phyloP scores from a whole-genome alignment of 768 basidiomycete species.

The Phylloporus sp. region DNA sequence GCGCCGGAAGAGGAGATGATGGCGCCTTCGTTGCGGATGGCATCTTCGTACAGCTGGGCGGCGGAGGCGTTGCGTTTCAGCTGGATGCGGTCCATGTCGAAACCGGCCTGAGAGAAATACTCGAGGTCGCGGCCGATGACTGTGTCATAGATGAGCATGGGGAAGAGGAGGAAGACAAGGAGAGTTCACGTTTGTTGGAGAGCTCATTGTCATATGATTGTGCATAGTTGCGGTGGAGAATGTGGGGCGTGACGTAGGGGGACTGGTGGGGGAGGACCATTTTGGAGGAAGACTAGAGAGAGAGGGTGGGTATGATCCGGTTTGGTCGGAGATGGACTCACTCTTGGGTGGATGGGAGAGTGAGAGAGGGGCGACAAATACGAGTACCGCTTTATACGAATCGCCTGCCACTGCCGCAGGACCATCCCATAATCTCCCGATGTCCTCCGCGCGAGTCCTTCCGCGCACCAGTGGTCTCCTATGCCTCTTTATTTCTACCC shows the following conservation, averaged over 20 bases:
- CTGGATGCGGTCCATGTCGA: conserved; percentile 97
- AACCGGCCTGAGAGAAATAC: conserved; percentile 98
- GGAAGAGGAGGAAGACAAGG: conserved; percentile 3
- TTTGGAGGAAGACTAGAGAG: conserved; percentile 20
- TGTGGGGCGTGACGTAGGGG: conserved; percentile 84
- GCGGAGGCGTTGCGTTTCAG: conserved; percentile 91
- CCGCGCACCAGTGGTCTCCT: conserved; percentile 12
- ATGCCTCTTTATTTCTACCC: neutral
- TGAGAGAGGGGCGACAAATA: conserved; percentile 4
- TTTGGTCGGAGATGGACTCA: conserved; percentile 16
- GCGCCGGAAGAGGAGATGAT: conserved; percentile 95
- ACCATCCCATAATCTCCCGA: conserved; percentile 33
- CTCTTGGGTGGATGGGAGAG: conserved; percentile 7
- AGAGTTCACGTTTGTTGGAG: conserved; percentile 49
- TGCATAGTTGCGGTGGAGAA: conserved; percentile 83
- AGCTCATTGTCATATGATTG: conserved; percentile 65
- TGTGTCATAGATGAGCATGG: conserved; percentile 31
- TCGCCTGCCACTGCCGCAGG: conserved; percentile 16
- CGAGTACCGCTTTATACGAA: conserved; percentile 25
- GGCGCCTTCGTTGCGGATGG: conserved; percentile 96
- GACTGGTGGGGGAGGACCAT: conserved; percentile 72
- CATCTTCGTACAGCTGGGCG: conserved; percentile 93
- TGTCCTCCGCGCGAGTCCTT: conserved; percentile 15
- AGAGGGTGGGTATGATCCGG: conserved; percentile 23
- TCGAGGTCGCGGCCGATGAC: conserved; percentile 92